A percentile compares a stretch with the other conserved stretches of the same genome.
Conservation (phyloP, 805 yeast genomes). For the Nakazawaea ishiwadae region DNA sequence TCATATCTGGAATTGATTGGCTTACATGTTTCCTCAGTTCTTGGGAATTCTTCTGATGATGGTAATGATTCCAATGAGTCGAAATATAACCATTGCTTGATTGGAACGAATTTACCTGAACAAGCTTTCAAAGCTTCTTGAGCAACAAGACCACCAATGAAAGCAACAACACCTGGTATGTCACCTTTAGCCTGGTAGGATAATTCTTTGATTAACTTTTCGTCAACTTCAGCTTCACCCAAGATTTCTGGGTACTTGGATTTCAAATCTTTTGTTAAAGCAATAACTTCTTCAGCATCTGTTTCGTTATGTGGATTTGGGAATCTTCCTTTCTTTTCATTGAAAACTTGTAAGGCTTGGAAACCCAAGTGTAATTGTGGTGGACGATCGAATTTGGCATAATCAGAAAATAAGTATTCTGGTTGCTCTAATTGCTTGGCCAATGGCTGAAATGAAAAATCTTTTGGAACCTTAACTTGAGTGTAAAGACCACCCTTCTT, state of each 20-base stretch:
- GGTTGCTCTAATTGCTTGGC: constrained; percentile 67
- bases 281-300: constrained; percentile 66
- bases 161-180: constrained; percentile 82
- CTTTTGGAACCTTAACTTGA: constrained; percentile 82
- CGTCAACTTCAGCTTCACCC: constrained; percentile 56
- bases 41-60: constrained; percentile 44
- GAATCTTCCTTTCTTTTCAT: constrained; percentile 53
- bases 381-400: constrained; percentile 91
- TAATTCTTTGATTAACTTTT: constrained; percentile 62
- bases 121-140: constrained; percentile 95
- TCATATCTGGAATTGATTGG: constrained; percentile 86
- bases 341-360: constrained; percentile 80
- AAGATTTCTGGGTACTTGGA: constrained; percentile 52
- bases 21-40: constrained; percentile 67
- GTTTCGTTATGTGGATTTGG: constrained; percentile 75
- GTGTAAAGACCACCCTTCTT: constrained; percentile 84
- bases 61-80: constrained; percentile 94
- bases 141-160: constrained; percentile 91
- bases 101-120: constrained; percentile 92
- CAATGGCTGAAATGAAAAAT: constrained; percentile 58
- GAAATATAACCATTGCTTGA: constrained; percentile 87
- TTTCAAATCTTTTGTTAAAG: constrained; percentile 55
- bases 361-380: constrained; percentile 87
- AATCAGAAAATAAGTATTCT: constrained; percentile 77
- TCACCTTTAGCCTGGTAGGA: constrained; percentile 90